Evolutionary conservation across 2,329 filamentous ascomycete species (phyloP).

Genomic region (Chaetomium sp.): DNA sequence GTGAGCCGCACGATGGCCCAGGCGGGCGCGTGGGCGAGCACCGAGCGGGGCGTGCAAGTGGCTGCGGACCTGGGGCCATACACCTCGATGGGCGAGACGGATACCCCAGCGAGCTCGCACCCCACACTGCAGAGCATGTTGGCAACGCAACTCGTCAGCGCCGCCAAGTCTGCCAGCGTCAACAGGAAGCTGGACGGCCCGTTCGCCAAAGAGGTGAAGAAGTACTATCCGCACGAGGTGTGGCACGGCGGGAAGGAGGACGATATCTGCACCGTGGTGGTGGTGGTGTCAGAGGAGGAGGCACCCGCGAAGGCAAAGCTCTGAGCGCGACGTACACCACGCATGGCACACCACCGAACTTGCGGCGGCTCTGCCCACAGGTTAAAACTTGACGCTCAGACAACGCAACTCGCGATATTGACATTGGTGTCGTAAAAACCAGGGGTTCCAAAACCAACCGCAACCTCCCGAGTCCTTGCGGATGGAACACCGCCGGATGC

Average conservation of each 20-base stretch:
- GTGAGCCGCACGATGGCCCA: constrained; percentile 76
- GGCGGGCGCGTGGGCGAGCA: constrained; percentile 72
- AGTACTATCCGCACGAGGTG: constrained; percentile 79
- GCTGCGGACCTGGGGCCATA: constrained; percentile 60
- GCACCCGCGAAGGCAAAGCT: constrained; percentile 36
- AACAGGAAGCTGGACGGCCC: constrained; percentile 84
- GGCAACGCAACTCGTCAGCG: constrained; percentile 75
- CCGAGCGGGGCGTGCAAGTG: constrained; percentile 63
- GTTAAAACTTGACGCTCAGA: too few species aligned
- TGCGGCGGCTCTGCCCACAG: too few species aligned
- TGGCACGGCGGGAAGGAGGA: constrained; percentile 94
- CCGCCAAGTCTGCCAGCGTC: constrained; percentile 82
- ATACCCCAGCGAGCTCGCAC: constrained; percentile 19
- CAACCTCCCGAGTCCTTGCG: background rate
- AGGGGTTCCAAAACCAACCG: background rate
- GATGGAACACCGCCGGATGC: background rate
- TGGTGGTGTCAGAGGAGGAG: constrained; percentile 70
- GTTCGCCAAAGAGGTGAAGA: constrained; percentile 92
- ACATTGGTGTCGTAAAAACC: background rate
- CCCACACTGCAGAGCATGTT: constrained; percentile 73
- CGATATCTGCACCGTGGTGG: constrained; percentile 87
- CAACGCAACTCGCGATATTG: background rate
- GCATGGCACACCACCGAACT: background rate
- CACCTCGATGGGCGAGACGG: constrained; percentile 47
- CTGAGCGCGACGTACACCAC: constrained; percentile 33